These are phyloP conservation scores for Claviceps lovelessii DNA, from an alignment of 2,329 filamentous ascomycete species.

Conservation along the genomic window DNA sequence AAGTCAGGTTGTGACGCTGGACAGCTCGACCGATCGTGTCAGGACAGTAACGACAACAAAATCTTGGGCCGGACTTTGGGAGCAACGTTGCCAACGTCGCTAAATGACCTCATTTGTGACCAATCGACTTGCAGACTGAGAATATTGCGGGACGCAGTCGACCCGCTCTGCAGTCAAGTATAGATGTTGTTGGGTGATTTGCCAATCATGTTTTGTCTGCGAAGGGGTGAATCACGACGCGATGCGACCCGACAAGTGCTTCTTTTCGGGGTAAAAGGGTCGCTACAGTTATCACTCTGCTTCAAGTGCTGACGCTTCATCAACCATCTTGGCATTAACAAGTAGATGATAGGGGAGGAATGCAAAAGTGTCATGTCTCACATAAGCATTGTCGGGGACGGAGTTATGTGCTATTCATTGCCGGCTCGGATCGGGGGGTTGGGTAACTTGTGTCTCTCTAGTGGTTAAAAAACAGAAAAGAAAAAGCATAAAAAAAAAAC, in stretches of 20 bases:
- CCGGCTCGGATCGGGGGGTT: neutral
- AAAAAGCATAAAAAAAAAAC: neutral
- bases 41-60: neutral
- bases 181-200: neutral
- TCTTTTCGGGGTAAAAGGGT: constrained; percentile 5
- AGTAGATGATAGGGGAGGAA: neutral
- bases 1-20: neutral
- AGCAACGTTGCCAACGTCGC: neutral
- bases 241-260: neutral
- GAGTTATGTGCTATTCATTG: neutral
- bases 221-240: neutral
- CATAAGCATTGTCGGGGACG: neutral
- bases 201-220: neutral
- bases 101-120: neutral
- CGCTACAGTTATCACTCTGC: neutral
- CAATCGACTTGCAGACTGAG: neutral
- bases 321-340: neutral
- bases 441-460: neutral
- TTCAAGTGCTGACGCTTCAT: neutral
- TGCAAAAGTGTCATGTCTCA: neutral
- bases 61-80: neutral
- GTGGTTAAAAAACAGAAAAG: neutral
- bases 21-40: neutral
- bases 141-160: neutral
- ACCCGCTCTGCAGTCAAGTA: neutral